Percentiles rank a stretch among this genome's conserved stretches.
phyloP scores from a whole-genome alignment of 2,329 filamentous ascomycete genomes.

The Beauveria asiatica region DNA sequence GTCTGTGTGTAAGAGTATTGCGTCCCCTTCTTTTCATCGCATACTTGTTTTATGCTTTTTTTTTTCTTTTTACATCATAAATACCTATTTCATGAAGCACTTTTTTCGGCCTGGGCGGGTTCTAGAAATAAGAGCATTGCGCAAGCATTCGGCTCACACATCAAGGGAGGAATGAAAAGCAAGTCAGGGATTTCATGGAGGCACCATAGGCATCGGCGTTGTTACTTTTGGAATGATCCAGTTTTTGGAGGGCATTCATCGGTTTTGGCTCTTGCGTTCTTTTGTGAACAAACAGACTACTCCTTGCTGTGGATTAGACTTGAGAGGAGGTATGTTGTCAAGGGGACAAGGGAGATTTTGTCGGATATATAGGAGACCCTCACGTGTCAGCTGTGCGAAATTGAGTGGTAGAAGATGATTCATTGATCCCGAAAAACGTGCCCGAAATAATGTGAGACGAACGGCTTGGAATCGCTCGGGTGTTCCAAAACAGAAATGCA shows the following conservation, averaged over 20 bases:
- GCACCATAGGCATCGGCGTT: slow-evolving; percentile 6
- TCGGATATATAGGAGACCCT: not conserved
- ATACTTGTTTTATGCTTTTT: not conserved
- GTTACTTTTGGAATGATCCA: not conserved
- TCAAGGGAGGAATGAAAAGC: not conserved
- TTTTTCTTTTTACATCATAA: not conserved
- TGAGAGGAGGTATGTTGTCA: too few species aligned
- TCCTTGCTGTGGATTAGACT: not conserved
- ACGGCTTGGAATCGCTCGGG: not conserved
- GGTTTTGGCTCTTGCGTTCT: not conserved
- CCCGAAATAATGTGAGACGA: not conserved
- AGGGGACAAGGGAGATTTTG: not conserved
- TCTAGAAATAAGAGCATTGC: not conserved
- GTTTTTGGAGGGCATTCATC: not conserved
- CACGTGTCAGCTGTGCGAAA: not conserved
- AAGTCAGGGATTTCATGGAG: not conserved
- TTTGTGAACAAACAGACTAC: not conserved
- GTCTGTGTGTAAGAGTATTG: not conserved
- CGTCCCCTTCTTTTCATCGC: not conserved
- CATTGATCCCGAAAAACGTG: not conserved
- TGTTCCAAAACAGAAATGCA: not conserved
- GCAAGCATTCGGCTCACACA: slow-evolving; percentile 7
- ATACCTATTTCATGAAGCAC: not conserved
- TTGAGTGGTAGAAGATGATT: not conserved
- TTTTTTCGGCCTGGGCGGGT: not conserved